These are phyloP conservation scores for Cymbopogon flexuosus DNA, from an alignment of 202 grass and related monocot species.

Conservation along the genomic window DNA sequence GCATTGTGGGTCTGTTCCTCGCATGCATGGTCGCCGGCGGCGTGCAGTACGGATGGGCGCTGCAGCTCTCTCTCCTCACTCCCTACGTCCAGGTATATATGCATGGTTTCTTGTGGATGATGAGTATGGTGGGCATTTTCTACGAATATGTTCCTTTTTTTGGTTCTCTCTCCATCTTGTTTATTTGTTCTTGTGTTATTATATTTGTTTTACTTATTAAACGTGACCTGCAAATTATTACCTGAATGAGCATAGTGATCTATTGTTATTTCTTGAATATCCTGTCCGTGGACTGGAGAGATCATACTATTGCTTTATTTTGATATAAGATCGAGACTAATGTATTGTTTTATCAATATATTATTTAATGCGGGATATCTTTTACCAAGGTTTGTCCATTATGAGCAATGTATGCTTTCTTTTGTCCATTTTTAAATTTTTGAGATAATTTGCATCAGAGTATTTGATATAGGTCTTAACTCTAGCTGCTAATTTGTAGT, in stretches of 20 bases:
- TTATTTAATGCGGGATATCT: not conserved
- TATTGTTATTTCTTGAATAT: not conserved
- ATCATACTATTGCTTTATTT: not conserved
- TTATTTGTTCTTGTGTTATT: not conserved
- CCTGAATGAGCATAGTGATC: not conserved
- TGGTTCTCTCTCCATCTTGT: not conserved
- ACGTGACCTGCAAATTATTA: not conserved
- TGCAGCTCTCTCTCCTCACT: slow-evolving; percentile 86
- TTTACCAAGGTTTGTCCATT: not conserved
- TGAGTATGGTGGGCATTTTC: not conserved
- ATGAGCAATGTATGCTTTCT: not conserved
- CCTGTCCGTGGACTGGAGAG: not conserved
- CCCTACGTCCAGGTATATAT: slow-evolving; percentile 62
- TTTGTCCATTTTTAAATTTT: not conserved
- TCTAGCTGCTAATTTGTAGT: too few species aligned
- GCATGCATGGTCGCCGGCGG: slow-evolving; percentile 69
- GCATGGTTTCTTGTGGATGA: not conserved
- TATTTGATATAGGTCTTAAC: not conserved
- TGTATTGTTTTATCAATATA: not conserved
- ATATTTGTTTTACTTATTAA: not conserved
- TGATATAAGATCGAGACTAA: not conserved
- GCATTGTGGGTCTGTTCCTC: slow-evolving; percentile 37
- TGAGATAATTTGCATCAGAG: not conserved
- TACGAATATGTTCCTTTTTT: not conserved
- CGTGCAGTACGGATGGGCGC: slow-evolving; percentile 82